Base-by-base conservation (phyloP, 2,329 filamentous ascomycete species). In the Fusarium denticulatum region DNA sequence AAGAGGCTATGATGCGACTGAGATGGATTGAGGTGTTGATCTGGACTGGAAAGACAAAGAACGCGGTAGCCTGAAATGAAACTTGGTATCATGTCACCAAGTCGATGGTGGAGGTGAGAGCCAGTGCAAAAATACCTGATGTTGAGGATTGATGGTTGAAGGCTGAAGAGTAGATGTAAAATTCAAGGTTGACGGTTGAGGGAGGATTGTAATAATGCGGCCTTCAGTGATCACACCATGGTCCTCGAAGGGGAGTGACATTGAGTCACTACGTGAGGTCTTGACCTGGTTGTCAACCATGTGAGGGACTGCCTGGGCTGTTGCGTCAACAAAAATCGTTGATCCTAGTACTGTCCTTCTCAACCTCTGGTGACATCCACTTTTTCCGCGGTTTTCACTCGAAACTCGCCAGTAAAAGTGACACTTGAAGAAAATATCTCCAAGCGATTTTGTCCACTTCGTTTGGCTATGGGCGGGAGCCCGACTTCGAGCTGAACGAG, bases 201-300 rank as follows among this genome's bases (percentile, higher is more conserved):
- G 34, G 26, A 15, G n/a, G n/a, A n/a, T n/a, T n/a, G n/a, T n/a
- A n/a, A n/a, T n/a, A n/a, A n/a, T n/a, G n/a, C n/a, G 6, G 18
- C 0, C 16, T 5, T 13, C 26, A 14, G 24, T 42, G 2, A 47
- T 24, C 9, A 28, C n/a, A 11, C 14, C 15, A 36, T 22, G 2
- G 1, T 4, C 14, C 5, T 47, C 5, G 14, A 28, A 11, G 1
- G 2, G 2, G 3, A 22, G n/a, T 28, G 40, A n/a, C 30, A 36
- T 22, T 47, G 40, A 58, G 24, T 47, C 55, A 47, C 39, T 14
- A 18, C 12, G 18, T 11, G 7, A 28, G n/a, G 18, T 13, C 13
- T 47, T 12, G n/a, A 20, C 5, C 18, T 22, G 47, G n/a, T 36
- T 6, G 18, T 22, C 0, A 12, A 8, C n/a, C 13, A 34, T 16